phyloP scores from a whole-genome alignment of 2,329 filamentous ascomycete genomes.

The Penicillium palitans region DNA sequence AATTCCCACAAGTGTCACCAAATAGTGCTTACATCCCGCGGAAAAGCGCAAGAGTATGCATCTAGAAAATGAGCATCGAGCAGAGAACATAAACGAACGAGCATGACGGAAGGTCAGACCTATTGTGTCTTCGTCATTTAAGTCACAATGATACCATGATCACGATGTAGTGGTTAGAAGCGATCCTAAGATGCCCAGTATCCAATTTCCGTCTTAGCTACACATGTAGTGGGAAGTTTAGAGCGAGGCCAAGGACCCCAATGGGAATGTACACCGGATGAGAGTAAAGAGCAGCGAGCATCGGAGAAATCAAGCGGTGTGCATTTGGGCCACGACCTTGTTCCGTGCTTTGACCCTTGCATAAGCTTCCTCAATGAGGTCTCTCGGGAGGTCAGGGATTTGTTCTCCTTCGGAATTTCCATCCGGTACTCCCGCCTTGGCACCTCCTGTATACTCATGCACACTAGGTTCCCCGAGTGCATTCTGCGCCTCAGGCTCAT shows the following conservation, averaged over 20 bases:
- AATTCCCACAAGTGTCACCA: background rate
- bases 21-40: constrained; percentile 34
- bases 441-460: constrained; percentile 4
- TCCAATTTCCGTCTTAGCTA: constrained; percentile 4
- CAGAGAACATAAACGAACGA: constrained; percentile 5
- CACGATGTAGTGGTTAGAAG: background rate
- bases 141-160: constrained; percentile 9
- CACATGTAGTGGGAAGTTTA: background rate
- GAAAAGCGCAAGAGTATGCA: constrained; percentile 34
- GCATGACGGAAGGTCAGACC: constrained; percentile 26
- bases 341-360: constrained; percentile 39
- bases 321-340: constrained; percentile 19
- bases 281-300: background rate
- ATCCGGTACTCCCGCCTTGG: constrained; percentile 12
- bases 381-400: constrained; percentile 46
- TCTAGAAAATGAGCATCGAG: constrained; percentile 12
- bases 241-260: background rate
- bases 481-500: constrained; percentile 13
- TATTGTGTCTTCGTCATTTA: constrained; percentile 39
- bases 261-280: background rate
- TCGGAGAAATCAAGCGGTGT: background rate
- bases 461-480: constrained; percentile 7
- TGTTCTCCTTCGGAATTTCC: constrained; percentile 33
- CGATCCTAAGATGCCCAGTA: background rate
- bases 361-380: constrained; percentile 46